Percentiles rank a stretch among this genome's conserved stretches.
phyloP scores from a whole-genome alignment of 345 rosid genomes.

The Gossypium thurberi region DNA sequence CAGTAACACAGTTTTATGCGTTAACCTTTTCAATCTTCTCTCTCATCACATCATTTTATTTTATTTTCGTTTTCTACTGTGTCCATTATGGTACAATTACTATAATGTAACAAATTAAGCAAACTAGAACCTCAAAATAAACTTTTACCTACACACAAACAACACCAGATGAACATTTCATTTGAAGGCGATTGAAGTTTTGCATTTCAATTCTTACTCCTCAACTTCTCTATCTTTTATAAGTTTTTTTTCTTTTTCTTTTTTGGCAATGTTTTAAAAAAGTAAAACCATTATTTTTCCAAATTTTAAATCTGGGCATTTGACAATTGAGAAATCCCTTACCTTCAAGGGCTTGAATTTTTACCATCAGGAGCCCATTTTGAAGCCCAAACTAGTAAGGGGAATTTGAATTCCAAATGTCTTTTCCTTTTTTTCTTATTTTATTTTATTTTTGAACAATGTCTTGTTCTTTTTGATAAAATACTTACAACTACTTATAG shows the following conservation, averaged over 20 bases:
- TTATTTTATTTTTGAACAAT: no score
- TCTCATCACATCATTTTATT: no score
- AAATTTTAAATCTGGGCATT: background rate
- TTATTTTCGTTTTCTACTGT: background rate
- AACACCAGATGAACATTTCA: background rate
- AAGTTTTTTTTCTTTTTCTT: no score
- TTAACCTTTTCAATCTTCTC: constrained; percentile 32
- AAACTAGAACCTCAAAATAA: background rate
- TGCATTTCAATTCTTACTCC: no score
- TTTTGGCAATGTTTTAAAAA: background rate
- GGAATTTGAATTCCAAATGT: background rate
- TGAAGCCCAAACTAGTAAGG: background rate
- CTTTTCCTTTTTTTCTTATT: background rate
- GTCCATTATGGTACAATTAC: background rate
- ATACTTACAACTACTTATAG: no score
- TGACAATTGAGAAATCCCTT: background rate
- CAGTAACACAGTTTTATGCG: no score
- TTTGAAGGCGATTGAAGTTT: no score
- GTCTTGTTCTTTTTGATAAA: fast-evolving
- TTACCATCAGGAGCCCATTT: background rate
- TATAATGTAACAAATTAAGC: background rate
- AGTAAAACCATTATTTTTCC: background rate
- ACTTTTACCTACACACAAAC: background rate
- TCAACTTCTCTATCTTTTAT: no score
- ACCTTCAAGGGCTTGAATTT: background rate